Evolutionary conservation across 495 filamentous ascomycete species (phyloP).

Genomic region (Ramalina intermedia): DNA sequence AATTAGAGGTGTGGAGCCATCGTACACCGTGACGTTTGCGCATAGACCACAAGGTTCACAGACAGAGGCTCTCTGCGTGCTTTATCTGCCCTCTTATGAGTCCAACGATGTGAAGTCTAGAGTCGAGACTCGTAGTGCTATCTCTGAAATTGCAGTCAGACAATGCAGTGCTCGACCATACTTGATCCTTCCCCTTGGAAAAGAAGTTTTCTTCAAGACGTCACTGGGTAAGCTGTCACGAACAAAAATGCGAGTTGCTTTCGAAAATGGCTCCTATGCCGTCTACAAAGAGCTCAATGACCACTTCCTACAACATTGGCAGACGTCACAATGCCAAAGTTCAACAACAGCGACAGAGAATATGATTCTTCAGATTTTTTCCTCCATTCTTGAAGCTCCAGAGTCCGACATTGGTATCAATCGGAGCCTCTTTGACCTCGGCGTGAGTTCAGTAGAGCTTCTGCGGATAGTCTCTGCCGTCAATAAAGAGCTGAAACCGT

Average conservation of each 20-base stretch:
- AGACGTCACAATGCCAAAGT: background rate
- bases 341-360: background rate
- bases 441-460: slow-evolving; percentile 31
- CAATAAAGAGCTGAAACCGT: slow-evolving; percentile 4
- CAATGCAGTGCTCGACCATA: background rate
- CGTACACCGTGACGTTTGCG: background rate
- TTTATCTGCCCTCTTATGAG: background rate
- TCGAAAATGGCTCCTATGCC: slow-evolving; percentile 21
- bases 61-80: background rate
- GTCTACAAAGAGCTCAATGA: slow-evolving; percentile 6
- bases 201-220: slow-evolving; percentile 17
- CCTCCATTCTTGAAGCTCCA: slow-evolving; percentile 8
- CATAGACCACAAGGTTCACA: background rate
- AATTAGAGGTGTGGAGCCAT: background rate
- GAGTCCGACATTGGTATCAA: slow-evolving; percentile 18
- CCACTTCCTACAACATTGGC: slow-evolving; percentile 4
- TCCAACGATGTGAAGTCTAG: background rate
- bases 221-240: slow-evolving; percentile 35
- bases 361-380: slow-evolving; percentile 11
- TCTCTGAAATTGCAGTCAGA: background rate
- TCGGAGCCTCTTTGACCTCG: slow-evolving; percentile 25
- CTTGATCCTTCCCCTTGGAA: slow-evolving; percentile 9
- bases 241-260: slow-evolving; percentile 21
- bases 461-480: slow-evolving; percentile 16
- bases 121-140: background rate